Evolutionary conservation across 2,329 filamentous ascomycete genomes (phyloP), one percentile per base, ranked within the genome.

Genomic region (Aspergillus luchuensis): DNA sequence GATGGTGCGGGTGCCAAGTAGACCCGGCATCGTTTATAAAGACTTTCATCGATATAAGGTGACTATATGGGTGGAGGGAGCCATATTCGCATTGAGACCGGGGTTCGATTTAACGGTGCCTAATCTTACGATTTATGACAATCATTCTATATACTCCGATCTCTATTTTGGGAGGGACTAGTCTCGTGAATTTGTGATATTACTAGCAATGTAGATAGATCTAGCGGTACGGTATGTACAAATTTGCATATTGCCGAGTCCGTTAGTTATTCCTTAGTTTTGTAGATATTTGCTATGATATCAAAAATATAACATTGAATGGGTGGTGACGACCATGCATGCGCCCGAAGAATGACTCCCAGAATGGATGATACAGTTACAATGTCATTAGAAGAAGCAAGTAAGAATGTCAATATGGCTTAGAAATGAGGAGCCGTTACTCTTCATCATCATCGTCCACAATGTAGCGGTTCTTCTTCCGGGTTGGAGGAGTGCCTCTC

Each of bases 371-470:
- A 28, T 54, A 63, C 39, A 57, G 56, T 58, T 61, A 63, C 58
- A 36, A 60, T 41, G 50, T 57, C 55, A 45, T 61, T 39, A 58
- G 28, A 48, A 62, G 52, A 58, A n/a, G 57, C 39, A 58, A 47
- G 45, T 30, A 54, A 48, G 19, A 51, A 50, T 62, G 33, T 54
- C 47, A 52, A 50, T 43, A 36, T 33, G 38, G 23, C 48, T n/a
- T 33, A 21, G 47, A 38, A 47, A n/a, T 8, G 8, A 48, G 54
- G 38, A 51, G 13, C 48, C 39, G 63, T 71, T 71, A 76, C 57
- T 81, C 78, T 52, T 81, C 80, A 11, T 82, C 80, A 49, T 82
- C 80, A 58, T 81, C 79, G 53, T 81, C 79, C 57, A 81, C 77
- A 33, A 81, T 76, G 56, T 80, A 78, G 58, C 79, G 77, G 64